Base-by-base conservation (phyloP, 2,329 filamentous ascomycete genomes). In the Aspergillus fumigatus region DNA sequence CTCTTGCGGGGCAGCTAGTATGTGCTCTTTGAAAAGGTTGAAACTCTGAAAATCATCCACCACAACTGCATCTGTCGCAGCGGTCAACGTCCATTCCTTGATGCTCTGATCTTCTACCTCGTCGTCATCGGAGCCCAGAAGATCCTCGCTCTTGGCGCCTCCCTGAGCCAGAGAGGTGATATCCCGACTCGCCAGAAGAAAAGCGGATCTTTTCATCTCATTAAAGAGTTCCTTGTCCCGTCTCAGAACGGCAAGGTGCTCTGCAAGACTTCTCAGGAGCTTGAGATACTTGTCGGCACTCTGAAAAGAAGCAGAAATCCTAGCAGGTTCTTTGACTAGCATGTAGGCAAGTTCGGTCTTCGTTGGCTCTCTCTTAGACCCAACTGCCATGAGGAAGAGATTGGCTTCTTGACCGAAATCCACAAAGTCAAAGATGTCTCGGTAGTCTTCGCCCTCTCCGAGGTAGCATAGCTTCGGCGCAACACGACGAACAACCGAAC, bases 381-480 rank as follows among this genome's bases (percentile, higher is more conserved):
- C 94, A 62, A 92, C 90, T 60, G 90, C 89, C 65, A 92, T 84
- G 19, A 99, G 77, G 67, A 99, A 99, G 0, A 88, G 80, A 67
- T 97, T 97, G 2, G 90, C 93, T 69, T 93, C 87, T 35, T 82
- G 77, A 0, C 93, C 92, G 75, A 97, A 99, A 70, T 97, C 90
- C 14, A 97, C 92, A 73, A 97, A 99, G 70, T 97, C 92, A 63
- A 99, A 96, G 32, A 99, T 95, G 32, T 96, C 89, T 10, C 85
- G 88, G 66, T 95, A 99, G 62, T 87, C 81, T 54, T 84, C 78
- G 52, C 82, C 80, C 35, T 82, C 80, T 8, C 94, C 94, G 2
- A 99, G 80, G 70, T 96, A 99, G 60, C 88, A 92, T 43, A 86
- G 80, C 48, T 82, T 83, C 4, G 94, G 93, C 17, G 84, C 80